Conservation (phyloP, 2,329 filamentous ascomycete genomes). For the Sphaerulina vaccinii region DNA sequence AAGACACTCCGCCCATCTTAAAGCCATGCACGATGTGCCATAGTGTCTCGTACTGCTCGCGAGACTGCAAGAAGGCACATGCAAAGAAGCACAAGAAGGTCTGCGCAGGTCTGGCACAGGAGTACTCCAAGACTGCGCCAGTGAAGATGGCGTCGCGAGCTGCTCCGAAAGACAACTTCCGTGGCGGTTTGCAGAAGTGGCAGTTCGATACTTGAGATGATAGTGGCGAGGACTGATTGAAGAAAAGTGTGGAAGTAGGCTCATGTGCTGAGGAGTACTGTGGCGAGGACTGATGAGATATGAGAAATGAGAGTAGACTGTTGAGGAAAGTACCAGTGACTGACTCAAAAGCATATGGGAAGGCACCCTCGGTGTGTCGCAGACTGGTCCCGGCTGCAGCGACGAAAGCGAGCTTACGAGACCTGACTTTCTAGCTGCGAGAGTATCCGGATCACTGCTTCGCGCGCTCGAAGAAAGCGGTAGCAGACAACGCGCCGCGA, state of each 20-base stretch:
- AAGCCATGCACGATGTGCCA: constrained; percentile 44
- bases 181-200: constrained; percentile 43
- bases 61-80: constrained; percentile 43
- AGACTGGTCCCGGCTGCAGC: no score
- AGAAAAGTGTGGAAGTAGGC: background rate
- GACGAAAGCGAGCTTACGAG: no score
- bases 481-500: no score
- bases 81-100: constrained; percentile 44
- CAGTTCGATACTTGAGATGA: constrained; percentile 38
- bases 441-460: no score
- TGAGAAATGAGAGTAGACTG: no score
- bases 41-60: constrained; percentile 41
- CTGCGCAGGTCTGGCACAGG: constrained; percentile 41
- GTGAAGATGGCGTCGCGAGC: constrained; percentile 41
- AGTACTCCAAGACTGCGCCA: constrained; percentile 40
- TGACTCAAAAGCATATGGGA: no score
- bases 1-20: constrained; percentile 21
- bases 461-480: no score
- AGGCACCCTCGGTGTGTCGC: no score
- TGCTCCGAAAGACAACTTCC: constrained; percentile 36
- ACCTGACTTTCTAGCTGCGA: no score
- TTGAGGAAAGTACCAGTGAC: no score
- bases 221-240: background rate
- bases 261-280: background rate
- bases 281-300: background rate